phyloP scores from a whole-genome alignment of 2,329 filamentous ascomycete species.

The Gliomastix tumulicola region DNA sequence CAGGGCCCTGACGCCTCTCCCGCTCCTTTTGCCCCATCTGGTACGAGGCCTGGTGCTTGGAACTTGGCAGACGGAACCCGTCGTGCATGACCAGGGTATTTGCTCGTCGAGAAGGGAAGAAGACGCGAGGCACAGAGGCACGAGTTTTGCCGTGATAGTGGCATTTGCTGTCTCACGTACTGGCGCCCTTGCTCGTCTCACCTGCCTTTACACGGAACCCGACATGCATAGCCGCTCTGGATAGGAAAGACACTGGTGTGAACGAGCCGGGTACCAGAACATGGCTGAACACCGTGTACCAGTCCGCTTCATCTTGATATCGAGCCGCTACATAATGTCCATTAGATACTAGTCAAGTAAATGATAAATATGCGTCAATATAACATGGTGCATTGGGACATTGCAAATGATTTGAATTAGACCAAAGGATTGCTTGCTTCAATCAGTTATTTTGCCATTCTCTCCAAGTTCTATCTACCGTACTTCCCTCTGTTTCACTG shows the following conservation, averaged over 20 bases:
- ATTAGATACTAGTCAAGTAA: not conserved
- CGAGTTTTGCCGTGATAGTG: not conserved
- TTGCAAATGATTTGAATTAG: not conserved
- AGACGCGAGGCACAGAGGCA: not conserved
- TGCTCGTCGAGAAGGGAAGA: not conserved
- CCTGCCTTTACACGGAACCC: not conserved
- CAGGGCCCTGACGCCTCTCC: too few species aligned
- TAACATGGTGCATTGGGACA: not conserved
- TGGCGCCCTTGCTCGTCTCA: not conserved
- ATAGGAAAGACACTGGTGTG: not conserved
- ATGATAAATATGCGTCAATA: not conserved
- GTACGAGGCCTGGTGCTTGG: not conserved
- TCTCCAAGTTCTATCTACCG: not conserved
- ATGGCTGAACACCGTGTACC: not conserved
- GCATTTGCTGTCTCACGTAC: not conserved
- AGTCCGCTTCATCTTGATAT: too few species aligned
- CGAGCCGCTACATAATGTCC: not conserved
- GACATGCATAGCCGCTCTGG: not conserved
- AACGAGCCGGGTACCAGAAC: not conserved
- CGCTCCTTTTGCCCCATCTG: too few species aligned
- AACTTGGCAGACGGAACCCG: not conserved
- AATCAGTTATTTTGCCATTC: not conserved
- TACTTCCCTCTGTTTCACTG: not conserved
- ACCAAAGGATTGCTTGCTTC: not conserved
- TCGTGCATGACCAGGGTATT: not conserved